Conservation (phyloP, 345 rosid species). For the Trapa incisa region DNA sequence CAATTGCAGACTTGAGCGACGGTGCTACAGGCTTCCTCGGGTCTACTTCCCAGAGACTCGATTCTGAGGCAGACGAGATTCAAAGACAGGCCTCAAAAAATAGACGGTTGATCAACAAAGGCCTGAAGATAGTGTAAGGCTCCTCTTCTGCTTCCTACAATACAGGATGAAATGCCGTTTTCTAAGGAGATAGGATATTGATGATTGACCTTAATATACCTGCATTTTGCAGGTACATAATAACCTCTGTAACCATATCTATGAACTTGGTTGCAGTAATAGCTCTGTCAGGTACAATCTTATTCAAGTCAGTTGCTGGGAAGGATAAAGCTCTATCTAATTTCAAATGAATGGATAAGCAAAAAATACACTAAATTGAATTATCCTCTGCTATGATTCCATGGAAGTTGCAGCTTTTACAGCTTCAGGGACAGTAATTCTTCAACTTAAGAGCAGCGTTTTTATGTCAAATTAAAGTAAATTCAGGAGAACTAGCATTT, state of each 20-base stretch:
- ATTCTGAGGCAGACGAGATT: conserved; percentile 29
- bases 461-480: not conserved
- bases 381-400: too few relatives aligned
- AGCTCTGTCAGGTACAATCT: conserved; percentile 37
- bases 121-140: conserved; percentile 41
- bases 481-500: too few relatives aligned
- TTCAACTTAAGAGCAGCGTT: not conserved
- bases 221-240: conserved; percentile 29
- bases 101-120: conserved; percentile 33
- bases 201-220: too few relatives aligned
- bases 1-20: conserved; percentile 9
- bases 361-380: too few relatives aligned
- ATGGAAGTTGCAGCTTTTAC: too few relatives aligned
- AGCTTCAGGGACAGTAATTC: too few relatives aligned
- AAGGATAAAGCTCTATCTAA: not conserved
- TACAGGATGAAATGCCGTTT: too few relatives aligned
- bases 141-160: not conserved
- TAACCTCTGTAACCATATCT: conserved; percentile 33
- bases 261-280: conserved; percentile 30
- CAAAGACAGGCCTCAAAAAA: conserved; percentile 37
- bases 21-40: conserved; percentile 21
- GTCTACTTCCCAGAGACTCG: conserved; percentile 29
- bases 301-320: not conserved
- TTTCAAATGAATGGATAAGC: too few relatives aligned
- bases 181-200: too few relatives aligned